A percentile compares a stretch with the other conserved stretches of the same genome.
phyloP scores from a whole-genome alignment of 257 asterid species.

The Nicotiana knightiana region DNA sequence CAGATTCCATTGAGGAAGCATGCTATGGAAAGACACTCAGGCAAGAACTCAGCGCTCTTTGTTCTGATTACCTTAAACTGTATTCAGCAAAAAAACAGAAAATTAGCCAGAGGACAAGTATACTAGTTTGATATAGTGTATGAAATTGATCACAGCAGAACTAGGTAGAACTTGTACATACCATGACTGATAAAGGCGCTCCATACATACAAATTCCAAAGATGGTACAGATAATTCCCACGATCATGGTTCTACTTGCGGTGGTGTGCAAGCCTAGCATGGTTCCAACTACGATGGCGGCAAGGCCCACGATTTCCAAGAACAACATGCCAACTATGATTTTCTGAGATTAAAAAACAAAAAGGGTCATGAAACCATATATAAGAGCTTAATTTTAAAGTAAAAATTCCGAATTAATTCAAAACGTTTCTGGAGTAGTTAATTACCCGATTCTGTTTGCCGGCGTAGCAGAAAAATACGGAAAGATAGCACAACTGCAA shows the following conservation, averaged over 20 bases:
- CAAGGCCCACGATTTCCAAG: constrained; percentile 17
- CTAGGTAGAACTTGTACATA: constrained; percentile 14
- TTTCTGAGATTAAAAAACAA: constrained; percentile 17
- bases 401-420: not conserved
- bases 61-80: constrained; percentile 35
- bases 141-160: not conserved
- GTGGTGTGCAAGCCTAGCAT: constrained; percentile 27
- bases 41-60: constrained; percentile 56
- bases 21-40: constrained; percentile 46
- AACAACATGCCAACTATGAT: constrained; percentile 13
- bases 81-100: not conserved
- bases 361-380: not conserved
- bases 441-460: constrained; percentile 31
- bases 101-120: not conserved
- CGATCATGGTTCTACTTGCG: constrained; percentile 35
- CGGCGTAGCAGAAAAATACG: constrained; percentile 33
- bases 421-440: not conserved
- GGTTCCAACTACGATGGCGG: constrained; percentile 25
- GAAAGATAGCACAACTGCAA: constrained; percentile 35
- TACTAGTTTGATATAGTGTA: not conserved
- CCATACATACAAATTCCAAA: constrained; percentile 58
- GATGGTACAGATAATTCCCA: constrained; percentile 41
- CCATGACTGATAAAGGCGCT: constrained; percentile 58
- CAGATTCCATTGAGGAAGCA: constrained; percentile 44
- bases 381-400: not conserved